Evolutionary conservation across 345 rosid species (phyloP), one percentile per base, ranked within the genome.

Genomic region (Linum usitatissimum): DNA sequence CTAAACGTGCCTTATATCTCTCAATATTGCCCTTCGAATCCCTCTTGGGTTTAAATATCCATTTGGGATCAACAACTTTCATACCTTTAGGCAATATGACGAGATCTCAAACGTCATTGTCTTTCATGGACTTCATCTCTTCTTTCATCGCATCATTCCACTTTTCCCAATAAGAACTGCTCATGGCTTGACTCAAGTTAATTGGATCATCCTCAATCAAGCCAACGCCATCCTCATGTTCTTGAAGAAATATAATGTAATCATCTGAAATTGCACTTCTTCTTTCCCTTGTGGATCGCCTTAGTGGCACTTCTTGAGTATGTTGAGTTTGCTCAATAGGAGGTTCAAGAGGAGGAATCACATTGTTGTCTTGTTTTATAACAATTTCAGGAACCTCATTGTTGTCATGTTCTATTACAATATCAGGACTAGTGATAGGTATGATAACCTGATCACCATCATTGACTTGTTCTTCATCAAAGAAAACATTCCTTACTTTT

Each of bases 231-330:
- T 6, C 51, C 23, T 59, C 6, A 21, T 9, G 38, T 39, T 66
- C 36, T 36, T 60, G 18, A 17, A 15, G n/a, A 66, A 70, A 66
- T 30, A 70, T 49, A 56, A 70, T 39, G 36, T 55, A 66, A 9
- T 66, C 38, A 63, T 48, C 1, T 0, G 34, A 39, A 65, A 69
- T 62, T 12, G 8, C 19, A 3, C 0, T n/a, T 30, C 34, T 39
- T 57, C 8, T 45, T 34, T 18, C 31, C 18, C 59, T 66, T 53
- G 10, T 0, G 21, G 30, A 30, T n/a, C 58, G 28, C 6, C 30
- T 60, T 19, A 65, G 55, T 64, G 18, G 1, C 20, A 61, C n/a
- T 60, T 12, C 28, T 60, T 59, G 13, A 45, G 51, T 10, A 10
- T 40, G 51, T 45, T 45, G 51, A 45, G 14, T 9, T 45, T 45